Percentiles rank a stretch among this genome's conserved stretches.
phyloP scores from a whole-genome alignment of 805 yeast species.

The Starmerella roubikii region DNA sequence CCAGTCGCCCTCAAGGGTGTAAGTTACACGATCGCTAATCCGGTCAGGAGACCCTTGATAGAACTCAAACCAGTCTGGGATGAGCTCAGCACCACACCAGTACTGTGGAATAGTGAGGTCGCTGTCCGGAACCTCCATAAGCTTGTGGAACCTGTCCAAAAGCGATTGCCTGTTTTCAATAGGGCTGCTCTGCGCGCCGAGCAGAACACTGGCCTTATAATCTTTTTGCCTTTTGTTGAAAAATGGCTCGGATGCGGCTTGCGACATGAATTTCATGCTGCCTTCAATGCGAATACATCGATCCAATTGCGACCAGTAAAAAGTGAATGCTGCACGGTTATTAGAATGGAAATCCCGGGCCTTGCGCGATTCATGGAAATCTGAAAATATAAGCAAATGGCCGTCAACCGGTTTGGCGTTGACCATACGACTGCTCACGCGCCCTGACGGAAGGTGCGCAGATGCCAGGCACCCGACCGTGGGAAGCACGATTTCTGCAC shows the following conservation, averaged over 20 bases:
- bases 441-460: slow-evolving; percentile 71
- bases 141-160: slow-evolving; percentile 35
- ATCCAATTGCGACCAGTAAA: slow-evolving; percentile 83
- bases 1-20: slow-evolving; percentile 35
- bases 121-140: slow-evolving; percentile 40
- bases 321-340: slow-evolving; percentile 65
- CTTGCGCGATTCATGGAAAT: slow-evolving; percentile 78
- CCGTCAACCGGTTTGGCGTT: slow-evolving; percentile 78
- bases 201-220: slow-evolving; percentile 89
- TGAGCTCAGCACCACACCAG: slow-evolving; percentile 88
- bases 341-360: slow-evolving; percentile 55
- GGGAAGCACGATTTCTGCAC: slow-evolving; percentile 46
- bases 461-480: slow-evolving; percentile 78
- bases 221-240: slow-evolving; percentile 82
- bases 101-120: slow-evolving; percentile 76
- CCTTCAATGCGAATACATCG: slow-evolving; percentile 94
- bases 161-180: slow-evolving; percentile 48
- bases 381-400: slow-evolving; percentile 64
- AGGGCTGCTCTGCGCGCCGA: slow-evolving; percentile 68
- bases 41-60: slow-evolving; percentile 93
- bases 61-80: slow-evolving; percentile 83
- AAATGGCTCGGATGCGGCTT: slow-evolving; percentile 61
- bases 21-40: slow-evolving; percentile 76
- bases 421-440: slow-evolving; percentile 72
- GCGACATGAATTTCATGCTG: slow-evolving; percentile 48